Evolutionary conservation across 2,329 filamentous ascomycete genomes (phyloP), one percentile per base, ranked within the genome.

Genomic region (Ascocoryne sarcoides): DNA sequence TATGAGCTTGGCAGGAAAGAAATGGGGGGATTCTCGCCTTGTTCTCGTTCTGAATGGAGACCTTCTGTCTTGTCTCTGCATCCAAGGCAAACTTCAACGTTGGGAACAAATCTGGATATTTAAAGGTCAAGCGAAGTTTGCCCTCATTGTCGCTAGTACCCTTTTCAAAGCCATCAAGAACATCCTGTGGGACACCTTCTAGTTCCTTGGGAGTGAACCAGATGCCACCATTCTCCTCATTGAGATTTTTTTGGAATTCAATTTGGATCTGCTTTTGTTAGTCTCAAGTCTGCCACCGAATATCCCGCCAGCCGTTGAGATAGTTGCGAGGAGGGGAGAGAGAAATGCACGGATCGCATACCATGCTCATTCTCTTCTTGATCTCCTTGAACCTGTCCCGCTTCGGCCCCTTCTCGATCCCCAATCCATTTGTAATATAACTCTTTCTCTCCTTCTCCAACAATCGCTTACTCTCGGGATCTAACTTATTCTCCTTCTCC

Each of bases 351-450:
- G n/a, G 21, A 32, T 29, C 7, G 28, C 41, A 34, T 34, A 46
- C 40, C 41, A 36, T 29, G 30, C 42, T 45, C 41, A 92, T 67
- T 10, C 83, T 69, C 70, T 86, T 85, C 73, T 87, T 85, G 64
- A 90, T 88, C 62, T 82, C 82, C 68, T 88, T 90, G 72, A 90
- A 90, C 32, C 84, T 75, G 52, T 88, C 84, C 46, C 84, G 67
- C 65, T 87, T 68, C 4, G 72, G 66, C 1, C 83, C 84, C 17
- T 75, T 74, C 1, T 83, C 79, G 36, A 92, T 66, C 3, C 77
- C 77, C 34, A 92, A 65, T 10, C 85, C 85, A 60, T 87, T 88
- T 39, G 76, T 72, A 53, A 90, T 79, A 61, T 84, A 90, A 47
- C 71, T 74, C 63, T 86, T 85, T 54, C 82, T 75, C 55, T 88